Conservation (phyloP, 495 filamentous ascomycete species). For the Podospora pseudoanserina region DNA sequence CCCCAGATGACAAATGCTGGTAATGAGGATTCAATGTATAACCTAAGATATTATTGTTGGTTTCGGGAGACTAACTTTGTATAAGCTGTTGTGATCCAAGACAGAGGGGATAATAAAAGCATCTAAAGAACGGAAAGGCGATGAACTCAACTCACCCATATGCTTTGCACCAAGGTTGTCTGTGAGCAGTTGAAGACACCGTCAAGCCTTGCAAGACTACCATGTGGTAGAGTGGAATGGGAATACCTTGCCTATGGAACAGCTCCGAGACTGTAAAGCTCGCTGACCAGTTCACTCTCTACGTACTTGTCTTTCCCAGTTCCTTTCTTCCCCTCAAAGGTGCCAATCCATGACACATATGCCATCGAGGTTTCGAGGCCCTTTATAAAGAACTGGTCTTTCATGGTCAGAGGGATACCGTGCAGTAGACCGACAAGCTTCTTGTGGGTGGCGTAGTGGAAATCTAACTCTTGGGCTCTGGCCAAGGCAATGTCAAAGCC, state of each 20-base stretch:
- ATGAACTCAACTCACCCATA: conserved; percentile 8
- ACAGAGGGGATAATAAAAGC: background rate
- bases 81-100: too few species aligned
- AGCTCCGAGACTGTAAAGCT: conserved; percentile 43
- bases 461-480: conserved; percentile 57
- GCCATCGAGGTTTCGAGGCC: conserved; percentile 46
- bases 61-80: conserved; percentile 30
- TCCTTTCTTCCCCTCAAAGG: conserved; percentile 53
- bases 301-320: conserved; percentile 46
- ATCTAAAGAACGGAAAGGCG: background rate
- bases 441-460: conserved; percentile 30
- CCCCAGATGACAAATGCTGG: conserved; percentile 50
- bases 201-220: too few species aligned
- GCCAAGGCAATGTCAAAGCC: conserved; percentile 58
- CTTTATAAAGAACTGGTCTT: conserved; percentile 63
- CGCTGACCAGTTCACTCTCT: conserved; percentile 44
- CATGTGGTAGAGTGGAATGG: too few species aligned
- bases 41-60: conserved; percentile 63
- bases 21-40: conserved; percentile 63
- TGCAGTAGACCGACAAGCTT: conserved; percentile 56
- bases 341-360: conserved; percentile 33
- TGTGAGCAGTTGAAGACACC: background rate
- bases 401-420: conserved; percentile 62
- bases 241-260: conserved; percentile 61
- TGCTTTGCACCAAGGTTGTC: conserved; percentile 17